Evolutionary conservation across 345 rosid genomes (phyloP).

Genomic region (Salix exigua): DNA sequence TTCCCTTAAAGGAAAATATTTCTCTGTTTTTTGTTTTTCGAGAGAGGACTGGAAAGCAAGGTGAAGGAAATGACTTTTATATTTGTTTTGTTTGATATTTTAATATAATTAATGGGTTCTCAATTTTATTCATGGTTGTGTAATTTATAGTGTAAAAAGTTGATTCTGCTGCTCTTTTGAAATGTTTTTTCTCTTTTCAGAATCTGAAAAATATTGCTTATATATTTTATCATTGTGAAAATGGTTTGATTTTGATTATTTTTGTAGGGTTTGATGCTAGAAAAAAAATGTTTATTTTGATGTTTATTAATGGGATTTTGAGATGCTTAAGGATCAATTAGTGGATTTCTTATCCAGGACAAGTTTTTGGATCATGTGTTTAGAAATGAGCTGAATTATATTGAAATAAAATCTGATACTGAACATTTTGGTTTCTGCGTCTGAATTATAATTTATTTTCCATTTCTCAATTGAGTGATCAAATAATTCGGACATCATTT

Average conservation of each 20-base stretch:
- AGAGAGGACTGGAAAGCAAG: neutral
- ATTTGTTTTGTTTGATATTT: neutral
- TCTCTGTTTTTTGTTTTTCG: neutral
- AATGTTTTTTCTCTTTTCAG: neutral
- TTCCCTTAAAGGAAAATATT: neutral
- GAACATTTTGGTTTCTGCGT: neutral
- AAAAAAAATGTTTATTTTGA: neutral
- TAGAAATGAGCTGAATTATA: neutral
- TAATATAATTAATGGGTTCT: neutral
- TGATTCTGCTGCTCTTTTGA: neutral
- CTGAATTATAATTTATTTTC: neutral
- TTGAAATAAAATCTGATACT: too few relatives aligned
- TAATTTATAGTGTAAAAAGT: neutral
- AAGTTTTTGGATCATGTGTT: neutral
- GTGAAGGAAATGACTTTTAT: neutral
- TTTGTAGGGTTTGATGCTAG: neutral
- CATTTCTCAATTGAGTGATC: neutral
- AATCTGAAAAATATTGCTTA: neutral
- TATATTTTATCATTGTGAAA: neutral
- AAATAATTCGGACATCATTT: neutral
- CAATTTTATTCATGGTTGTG: neutral
- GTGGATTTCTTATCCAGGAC: neutral
- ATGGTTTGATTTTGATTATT: neutral
- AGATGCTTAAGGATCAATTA: neutral
- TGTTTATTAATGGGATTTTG: neutral